A percentile compares a stretch with the other conserved stretches of the same genome.
Conservation (phyloP, 2,329 filamentous ascomycete species). For the Beauveria sp. region DNA sequence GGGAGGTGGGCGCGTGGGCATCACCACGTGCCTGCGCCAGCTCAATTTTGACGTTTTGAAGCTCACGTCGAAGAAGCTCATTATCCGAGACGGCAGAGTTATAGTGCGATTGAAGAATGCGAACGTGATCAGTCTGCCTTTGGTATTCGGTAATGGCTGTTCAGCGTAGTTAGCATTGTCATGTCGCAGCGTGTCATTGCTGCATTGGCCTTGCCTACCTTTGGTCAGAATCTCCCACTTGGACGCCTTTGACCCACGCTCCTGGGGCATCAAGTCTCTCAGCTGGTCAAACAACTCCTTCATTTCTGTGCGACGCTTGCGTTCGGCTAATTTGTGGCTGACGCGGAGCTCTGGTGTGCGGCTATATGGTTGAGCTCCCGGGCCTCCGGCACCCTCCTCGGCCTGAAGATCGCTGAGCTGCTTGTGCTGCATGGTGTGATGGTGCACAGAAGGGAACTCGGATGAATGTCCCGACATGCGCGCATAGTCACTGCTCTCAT, state of each 20-base stretch:
- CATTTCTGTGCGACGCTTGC: slow-evolving; percentile 81
- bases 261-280: slow-evolving; percentile 69
- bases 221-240: slow-evolving; percentile 88
- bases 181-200: neutral
- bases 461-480: slow-evolving; percentile 43
- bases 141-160: slow-evolving; percentile 56
- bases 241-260: slow-evolving; percentile 74
- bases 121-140: slow-evolving; percentile 42
- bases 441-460: slow-evolving; percentile 57
- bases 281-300: slow-evolving; percentile 79
- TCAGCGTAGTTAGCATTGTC: neutral
- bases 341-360: slow-evolving; percentile 74
- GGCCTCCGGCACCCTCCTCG: slow-evolving; percentile 44
- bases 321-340: slow-evolving; percentile 78
- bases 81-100: slow-evolving; percentile 35
- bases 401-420: slow-evolving; percentile 59
- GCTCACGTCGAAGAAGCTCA: slow-evolving; percentile 41
- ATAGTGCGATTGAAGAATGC: slow-evolving; percentile 38
- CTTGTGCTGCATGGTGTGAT: slow-evolving; percentile 70
- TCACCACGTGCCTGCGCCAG: slow-evolving; percentile 38
- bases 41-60: slow-evolving; percentile 24
- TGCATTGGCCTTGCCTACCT: slow-evolving; percentile 42
- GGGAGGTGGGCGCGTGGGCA: slow-evolving; percentile 16
- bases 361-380: slow-evolving; percentile 67
- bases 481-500: slow-evolving; percentile 49